Conservation (phyloP, 495 filamentous ascomycete species). For the Friedmanniomyces simplex region DNA sequence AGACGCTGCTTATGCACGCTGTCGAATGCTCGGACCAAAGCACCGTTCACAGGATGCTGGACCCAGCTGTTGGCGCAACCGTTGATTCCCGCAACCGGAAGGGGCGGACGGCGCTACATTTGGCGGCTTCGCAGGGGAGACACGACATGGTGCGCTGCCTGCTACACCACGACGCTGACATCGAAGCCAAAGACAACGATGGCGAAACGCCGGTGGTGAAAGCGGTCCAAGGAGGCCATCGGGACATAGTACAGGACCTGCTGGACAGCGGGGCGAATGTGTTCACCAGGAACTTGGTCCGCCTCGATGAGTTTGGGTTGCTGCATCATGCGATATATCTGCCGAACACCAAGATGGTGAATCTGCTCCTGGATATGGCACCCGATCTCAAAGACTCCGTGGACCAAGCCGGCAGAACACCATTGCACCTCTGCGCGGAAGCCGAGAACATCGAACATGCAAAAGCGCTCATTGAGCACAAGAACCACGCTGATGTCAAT, state of each 20-base stretch:
- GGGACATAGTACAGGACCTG: conserved; percentile 1
- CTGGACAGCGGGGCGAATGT: conserved; percentile 1
- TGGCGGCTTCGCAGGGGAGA: conserved; percentile 1
- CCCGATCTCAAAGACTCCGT: not conserved
- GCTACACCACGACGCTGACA: conserved; percentile 4
- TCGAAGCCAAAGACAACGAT: conserved; percentile 6
- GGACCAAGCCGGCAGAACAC: conserved; percentile 3
- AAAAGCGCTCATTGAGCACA: conserved; percentile 8
- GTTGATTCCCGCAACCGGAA: not conserved
- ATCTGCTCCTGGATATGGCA: conserved; percentile 3
- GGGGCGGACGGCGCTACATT: conserved; percentile 5
- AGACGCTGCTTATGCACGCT: conserved; percentile 10
- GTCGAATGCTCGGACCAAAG: conserved; percentile 1
- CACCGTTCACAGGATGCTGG: conserved; percentile 6
- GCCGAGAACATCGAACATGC: not conserved
- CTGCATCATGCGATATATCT: conserved; percentile 2
- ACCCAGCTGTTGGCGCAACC: conserved; percentile 4
- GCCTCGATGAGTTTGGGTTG: conserved; percentile 4
- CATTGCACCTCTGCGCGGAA: conserved; percentile 6
- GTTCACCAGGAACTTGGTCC: not conserved
- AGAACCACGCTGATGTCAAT: conserved; percentile 2
- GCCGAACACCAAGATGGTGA: not conserved
- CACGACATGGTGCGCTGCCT: conserved; percentile 6
- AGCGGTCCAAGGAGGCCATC: conserved; percentile 3
- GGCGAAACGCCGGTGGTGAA: conserved; percentile 7